Conservation (phyloP, 2,329 filamentous ascomycete genomes). For the Colletotrichum musae region DNA sequence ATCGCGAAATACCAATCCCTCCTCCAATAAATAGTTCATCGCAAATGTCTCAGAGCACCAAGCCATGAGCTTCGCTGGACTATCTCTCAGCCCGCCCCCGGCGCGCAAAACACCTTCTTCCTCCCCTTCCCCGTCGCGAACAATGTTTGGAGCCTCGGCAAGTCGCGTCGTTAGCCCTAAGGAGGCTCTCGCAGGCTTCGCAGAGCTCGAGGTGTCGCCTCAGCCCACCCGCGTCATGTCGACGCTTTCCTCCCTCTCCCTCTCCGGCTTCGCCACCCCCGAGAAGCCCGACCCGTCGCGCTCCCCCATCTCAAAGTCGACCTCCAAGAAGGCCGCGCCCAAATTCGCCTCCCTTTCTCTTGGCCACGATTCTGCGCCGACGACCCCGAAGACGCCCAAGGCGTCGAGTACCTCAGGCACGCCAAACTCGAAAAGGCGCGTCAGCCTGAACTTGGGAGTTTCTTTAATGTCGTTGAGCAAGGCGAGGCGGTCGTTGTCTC, state of each 20-base stretch:
- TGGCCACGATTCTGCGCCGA: background rate
- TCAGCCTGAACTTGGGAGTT: background rate
- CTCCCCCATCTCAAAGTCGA: slow-evolving; percentile 29
- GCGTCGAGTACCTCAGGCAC: slow-evolving; percentile 26
- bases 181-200: slow-evolving; percentile 17
- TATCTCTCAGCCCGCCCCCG: slow-evolving; percentile 9
- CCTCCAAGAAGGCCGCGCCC: slow-evolving; percentile 27
- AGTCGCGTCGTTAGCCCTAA: slow-evolving; percentile 15
- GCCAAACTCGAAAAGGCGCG: slow-evolving; percentile 10
- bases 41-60: slow-evolving; percentile 1
- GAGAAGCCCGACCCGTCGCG: slow-evolving; percentile 16
- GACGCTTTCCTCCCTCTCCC: slow-evolving; percentile 4
- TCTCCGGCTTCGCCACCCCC: slow-evolving; percentile 32
- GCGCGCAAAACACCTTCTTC: background rate
- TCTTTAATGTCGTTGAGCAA: background rate
- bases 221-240: slow-evolving; percentile 16
- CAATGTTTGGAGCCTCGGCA: background rate
- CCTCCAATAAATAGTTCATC: background rate
- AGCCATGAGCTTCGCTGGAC: slow-evolving; percentile 12
- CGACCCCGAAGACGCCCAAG: slow-evolving; percentile 2
- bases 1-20: background rate
- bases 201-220: slow-evolving; percentile 1
- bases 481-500: background rate
- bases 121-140: slow-evolving; percentile 4
- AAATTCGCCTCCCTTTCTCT: slow-evolving; percentile 18